Conservation (phyloP, 225 moss, liverwort and hornwort species). For the Polytrichum commune region DNA sequence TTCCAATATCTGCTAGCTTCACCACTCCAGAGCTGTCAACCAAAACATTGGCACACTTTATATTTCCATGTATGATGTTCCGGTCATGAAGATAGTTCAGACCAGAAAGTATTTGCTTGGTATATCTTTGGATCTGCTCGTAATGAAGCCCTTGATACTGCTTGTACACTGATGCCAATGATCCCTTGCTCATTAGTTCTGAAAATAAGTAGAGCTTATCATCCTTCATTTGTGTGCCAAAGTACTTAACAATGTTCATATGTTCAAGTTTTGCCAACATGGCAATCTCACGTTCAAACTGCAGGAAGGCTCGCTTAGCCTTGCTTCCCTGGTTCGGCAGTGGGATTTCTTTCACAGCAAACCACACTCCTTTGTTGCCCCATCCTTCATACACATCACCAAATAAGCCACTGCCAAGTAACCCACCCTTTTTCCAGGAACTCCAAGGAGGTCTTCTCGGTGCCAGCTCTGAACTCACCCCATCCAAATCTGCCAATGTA, state of each 20-base stretch:
- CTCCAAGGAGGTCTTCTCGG: conserved; percentile 2
- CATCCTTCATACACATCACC: conserved; percentile 5
- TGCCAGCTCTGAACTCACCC: too few relatives aligned
- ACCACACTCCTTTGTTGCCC: conserved; percentile 4
- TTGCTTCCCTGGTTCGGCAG: conserved; percentile 5
- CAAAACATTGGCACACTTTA: conserved; percentile 59
- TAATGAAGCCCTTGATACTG: conserved; percentile 45
- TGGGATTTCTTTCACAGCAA: conserved; percentile 16
- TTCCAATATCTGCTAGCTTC: conserved; percentile 59
- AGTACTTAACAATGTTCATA: conserved; percentile 13
- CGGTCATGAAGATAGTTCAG: conserved; percentile 53
- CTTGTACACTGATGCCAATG: conserved; percentile 62
- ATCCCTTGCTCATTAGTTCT: conserved; percentile 33
- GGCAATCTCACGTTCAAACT: conserved; percentile 17
- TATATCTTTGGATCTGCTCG: conserved; percentile 52
- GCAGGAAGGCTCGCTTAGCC: conserved; percentile 4
- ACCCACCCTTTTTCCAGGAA: neutral
- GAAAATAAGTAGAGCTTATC: conserved; percentile 59
- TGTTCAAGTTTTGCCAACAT: conserved; percentile 10
- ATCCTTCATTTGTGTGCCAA: conserved; percentile 15
- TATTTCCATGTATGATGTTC: conserved; percentile 62
- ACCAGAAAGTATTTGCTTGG: conserved; percentile 48
- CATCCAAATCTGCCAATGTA: too few relatives aligned
- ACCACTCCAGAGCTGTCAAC: conserved; percentile 54
- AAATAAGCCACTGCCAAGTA: conserved; percentile 5